Conservation (phyloP, 2,329 filamentous ascomycete genomes). For the Aspergillus sp. region DNA sequence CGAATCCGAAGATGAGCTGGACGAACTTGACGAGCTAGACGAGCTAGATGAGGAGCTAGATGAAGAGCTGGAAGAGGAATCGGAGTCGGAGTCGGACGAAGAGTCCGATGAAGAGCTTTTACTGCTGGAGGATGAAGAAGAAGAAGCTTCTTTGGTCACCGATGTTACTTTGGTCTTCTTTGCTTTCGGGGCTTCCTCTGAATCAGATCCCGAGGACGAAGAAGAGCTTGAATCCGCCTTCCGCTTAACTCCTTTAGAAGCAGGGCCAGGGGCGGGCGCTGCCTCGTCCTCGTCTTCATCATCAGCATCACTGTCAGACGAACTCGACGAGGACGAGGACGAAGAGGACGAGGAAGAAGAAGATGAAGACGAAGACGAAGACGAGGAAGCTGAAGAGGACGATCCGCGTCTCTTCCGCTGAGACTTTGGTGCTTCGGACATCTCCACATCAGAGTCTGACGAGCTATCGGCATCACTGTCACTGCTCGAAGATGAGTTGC, state of each 20-base stretch:
- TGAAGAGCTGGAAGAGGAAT: conserved; percentile 27
- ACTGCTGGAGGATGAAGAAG: conserved; percentile 34
- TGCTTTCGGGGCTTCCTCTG: conserved; percentile 47
- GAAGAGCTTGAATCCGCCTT: conserved; percentile 53
- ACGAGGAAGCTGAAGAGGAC: conserved; percentile 35
- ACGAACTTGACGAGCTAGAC: conserved; percentile 19
- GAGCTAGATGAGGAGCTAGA: conserved; percentile 17
- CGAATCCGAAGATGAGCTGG: conserved; percentile 24
- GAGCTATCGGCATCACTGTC: conserved; percentile 27
- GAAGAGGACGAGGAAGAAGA: conserved; percentile 30
- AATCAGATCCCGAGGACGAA: conserved; percentile 34
- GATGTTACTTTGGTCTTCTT: conserved; percentile 54
- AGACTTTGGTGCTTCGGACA: conserved; percentile 40
- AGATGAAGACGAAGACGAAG: conserved; percentile 28
- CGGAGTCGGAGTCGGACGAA: conserved; percentile 33
- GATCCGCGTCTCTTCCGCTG: conserved; percentile 33
- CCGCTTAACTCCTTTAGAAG: conserved; percentile 54
- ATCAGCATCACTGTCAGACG: conserved; percentile 53
- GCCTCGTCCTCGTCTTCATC: conserved; percentile 56
- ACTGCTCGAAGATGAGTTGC: conserved; percentile 12
- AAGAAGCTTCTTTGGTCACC: conserved; percentile 19
- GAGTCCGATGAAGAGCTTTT: conserved; percentile 32
- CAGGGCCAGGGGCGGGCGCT: conserved; percentile 31
- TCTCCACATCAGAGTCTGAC: conserved; percentile 41
- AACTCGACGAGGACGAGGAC: conserved; percentile 33